Evolutionary conservation across 1,139 yeast genomes (phyloP).

Genomic region (Yamadazyma oceani): DNA sequence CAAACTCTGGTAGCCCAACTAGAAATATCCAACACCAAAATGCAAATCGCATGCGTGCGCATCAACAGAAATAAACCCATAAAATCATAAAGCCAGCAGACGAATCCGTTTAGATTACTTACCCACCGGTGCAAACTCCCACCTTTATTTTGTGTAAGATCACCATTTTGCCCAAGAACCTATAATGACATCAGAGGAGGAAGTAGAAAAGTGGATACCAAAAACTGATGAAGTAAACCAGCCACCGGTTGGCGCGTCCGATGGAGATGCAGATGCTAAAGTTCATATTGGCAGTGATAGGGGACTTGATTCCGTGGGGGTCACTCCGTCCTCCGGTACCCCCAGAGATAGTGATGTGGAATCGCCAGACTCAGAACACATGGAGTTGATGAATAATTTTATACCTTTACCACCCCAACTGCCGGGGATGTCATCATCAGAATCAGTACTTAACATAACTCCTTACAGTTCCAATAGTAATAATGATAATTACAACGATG

Average conservation of each 20-base stretch:
- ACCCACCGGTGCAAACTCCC: too few species aligned
- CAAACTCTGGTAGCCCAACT: neutral
- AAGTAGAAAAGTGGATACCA: slow-evolving; percentile 10
- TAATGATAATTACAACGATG: slow-evolving; percentile 23
- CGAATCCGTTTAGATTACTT: too few species aligned
- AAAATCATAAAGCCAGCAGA: slow-evolving; percentile 5
- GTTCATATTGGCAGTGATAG: too few species aligned
- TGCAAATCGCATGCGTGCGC: too few species aligned
- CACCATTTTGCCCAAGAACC: too few species aligned
- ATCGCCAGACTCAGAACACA: neutral
- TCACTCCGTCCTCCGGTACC: slow-evolving; percentile 7
- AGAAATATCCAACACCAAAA: too few species aligned
- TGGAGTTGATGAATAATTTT: slow-evolving; percentile 12
- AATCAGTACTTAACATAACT: slow-evolving; percentile 22
- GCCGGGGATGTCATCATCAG: slow-evolving; percentile 22
- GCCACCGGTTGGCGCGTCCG: neutral
- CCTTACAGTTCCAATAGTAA: slow-evolving; percentile 21
- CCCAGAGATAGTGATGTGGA: slow-evolving; percentile 3
- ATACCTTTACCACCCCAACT: slow-evolving; percentile 23
- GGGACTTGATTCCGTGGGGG: too few species aligned
- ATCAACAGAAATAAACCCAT: too few species aligned
- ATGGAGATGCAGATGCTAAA: too few species aligned
- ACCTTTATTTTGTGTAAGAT: too few species aligned
- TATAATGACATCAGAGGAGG: slow-evolving; percentile 8
- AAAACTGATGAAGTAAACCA: slow-evolving; percentile 1